Evolutionary conservation across 352 stramenopile species (phyloP).

Genomic region (Pythium brachiatum): DNA sequence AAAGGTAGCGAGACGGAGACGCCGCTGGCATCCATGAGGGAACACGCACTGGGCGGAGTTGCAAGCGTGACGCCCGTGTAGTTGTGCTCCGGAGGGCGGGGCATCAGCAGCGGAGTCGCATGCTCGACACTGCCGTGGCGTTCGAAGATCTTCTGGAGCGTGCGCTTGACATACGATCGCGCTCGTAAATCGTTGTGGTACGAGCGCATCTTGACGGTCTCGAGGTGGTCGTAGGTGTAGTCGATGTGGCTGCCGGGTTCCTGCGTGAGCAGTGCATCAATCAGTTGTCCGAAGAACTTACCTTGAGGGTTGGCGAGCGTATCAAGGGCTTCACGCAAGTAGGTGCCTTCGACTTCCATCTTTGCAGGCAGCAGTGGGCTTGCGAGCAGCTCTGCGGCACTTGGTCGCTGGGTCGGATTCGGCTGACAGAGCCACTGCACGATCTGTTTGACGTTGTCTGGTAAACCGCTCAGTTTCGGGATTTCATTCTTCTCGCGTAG

Average conservation of each 20-base stretch:
- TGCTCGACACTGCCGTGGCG: conserved; percentile 78
- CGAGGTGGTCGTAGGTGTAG: conserved; percentile 84
- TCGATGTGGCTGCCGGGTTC: conserved; percentile 78
- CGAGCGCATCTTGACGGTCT: conserved; percentile 73
- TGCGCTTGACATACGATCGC: conserved; percentile 63
- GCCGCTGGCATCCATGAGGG: conserved; percentile 69
- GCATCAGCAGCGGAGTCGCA: conserved; percentile 77
- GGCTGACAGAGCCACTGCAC: conserved; percentile 84
- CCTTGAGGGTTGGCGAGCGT: conserved; percentile 87
- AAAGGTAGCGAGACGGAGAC: conserved; percentile 83
- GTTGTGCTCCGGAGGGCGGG: conserved; percentile 52
- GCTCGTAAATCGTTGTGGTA: conserved; percentile 66
- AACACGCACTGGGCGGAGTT: conserved; percentile 54
- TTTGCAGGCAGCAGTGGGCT: conserved; percentile 73
- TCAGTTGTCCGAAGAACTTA: conserved; percentile 87
- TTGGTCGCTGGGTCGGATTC: conserved; percentile 67
- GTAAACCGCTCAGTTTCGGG: conserved; percentile 40
- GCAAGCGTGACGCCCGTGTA: conserved; percentile 63
- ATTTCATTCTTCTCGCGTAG: conserved; percentile 76
- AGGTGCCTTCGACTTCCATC: conserved; percentile 82
- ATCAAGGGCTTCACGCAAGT: conserved; percentile 79
- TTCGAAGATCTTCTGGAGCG: conserved; percentile 82
- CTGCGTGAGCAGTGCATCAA: conserved; percentile 73
- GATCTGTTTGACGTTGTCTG: conserved; percentile 88
- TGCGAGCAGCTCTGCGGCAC: conserved; percentile 62